Base-by-base conservation (phyloP, 139 green algal species). In the Chlorella sorokiniana region DNA sequence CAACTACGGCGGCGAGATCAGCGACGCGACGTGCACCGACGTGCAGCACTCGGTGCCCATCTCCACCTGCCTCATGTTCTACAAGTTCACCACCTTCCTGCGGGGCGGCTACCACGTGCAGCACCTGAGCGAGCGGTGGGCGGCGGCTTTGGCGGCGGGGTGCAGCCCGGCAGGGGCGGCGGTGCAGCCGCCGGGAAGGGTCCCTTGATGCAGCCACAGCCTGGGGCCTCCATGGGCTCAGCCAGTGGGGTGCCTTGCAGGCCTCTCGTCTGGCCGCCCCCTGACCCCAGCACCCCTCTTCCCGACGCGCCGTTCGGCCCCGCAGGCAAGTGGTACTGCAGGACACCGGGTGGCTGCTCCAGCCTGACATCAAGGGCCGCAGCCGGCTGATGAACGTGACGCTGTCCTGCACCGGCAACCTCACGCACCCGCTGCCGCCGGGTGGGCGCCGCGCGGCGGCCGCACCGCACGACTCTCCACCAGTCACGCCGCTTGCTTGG, bases 361-460 rank as follows among this genome's bases (percentile, higher is more conserved):
- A 40, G 4, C 7, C 41, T 0, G 56, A 56, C 22, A n/a, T 54
- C 23, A 29, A 31, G 14, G 59, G 73, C 5, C 29, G 25, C 35
- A 78, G 52, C 27, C 73, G 81, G 18, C 22, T 69, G 1, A 9
- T 45, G 25, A 86, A 86, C 42, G 2, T 16, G 0, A 69, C 61
- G 0, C 7, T 83, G 37, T 62, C 61, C n/a, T 86, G 81, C 72
- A 86, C 81, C 23, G 81, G 81, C 22, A 81, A 81, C 37, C 1
- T 70, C 42, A 86, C 81, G 14, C 81, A 86, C 72, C 9, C 54
- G 27, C 29, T 79, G 54, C 73, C 73, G 18, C 31, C n/a, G 11
- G 73, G 73, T 79, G 54, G 11, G 52, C 22, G 23, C n/a, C 44
- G 2, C 10, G 65, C 56, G 18, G n/a, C n/a, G n/a, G n/a, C n/a